Evolutionary conservation across 2,329 filamentous ascomycete species (phyloP).

Genomic region (Metarhizium guizhouense): DNA sequence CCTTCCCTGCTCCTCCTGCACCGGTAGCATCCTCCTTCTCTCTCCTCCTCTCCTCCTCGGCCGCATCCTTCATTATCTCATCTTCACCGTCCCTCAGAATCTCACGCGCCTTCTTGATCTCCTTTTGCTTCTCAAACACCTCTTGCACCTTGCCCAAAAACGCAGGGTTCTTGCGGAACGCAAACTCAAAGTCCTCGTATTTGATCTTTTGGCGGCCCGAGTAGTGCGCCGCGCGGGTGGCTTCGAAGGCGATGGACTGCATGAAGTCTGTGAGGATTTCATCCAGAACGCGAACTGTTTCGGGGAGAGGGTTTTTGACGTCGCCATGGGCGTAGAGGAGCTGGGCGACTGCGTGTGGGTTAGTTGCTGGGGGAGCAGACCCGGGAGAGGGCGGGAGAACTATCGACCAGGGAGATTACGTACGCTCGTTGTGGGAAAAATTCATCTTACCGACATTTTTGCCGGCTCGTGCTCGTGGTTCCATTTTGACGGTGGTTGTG

Average conservation of each 20-base stretch:
- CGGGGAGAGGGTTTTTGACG: constrained; percentile 64
- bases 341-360: constrained; percentile 47
- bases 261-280: constrained; percentile 97
- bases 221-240: constrained; percentile 76
- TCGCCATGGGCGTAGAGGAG: constrained; percentile 78
- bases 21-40: constrained; percentile 17
- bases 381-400: background rate
- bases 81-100: constrained; percentile 60
- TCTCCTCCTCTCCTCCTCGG: constrained; percentile 31
- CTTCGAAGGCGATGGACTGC: constrained; percentile 85
- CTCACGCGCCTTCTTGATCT: constrained; percentile 76
- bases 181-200: constrained; percentile 95
- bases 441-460: constrained; percentile 80
- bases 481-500: constrained; percentile 39
- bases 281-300: constrained; percentile 81
- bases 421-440: constrained; percentile 64
- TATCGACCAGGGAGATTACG: constrained; percentile 20
- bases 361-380: background rate
- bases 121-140: constrained; percentile 77
- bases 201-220: constrained; percentile 93
- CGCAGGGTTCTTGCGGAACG: constrained; percentile 72
- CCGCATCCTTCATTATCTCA: constrained; percentile 45
- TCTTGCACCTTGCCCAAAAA: constrained; percentile 87
- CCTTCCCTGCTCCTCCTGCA: constrained; percentile 8
- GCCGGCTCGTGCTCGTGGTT: constrained; percentile 67